Percentiles rank a stretch among this genome's conserved stretches.
These are phyloP conservation scores for Globisporangium middletonii DNA, from an alignment of 352 stramenopile genomes.

Conservation along the genomic window DNA sequence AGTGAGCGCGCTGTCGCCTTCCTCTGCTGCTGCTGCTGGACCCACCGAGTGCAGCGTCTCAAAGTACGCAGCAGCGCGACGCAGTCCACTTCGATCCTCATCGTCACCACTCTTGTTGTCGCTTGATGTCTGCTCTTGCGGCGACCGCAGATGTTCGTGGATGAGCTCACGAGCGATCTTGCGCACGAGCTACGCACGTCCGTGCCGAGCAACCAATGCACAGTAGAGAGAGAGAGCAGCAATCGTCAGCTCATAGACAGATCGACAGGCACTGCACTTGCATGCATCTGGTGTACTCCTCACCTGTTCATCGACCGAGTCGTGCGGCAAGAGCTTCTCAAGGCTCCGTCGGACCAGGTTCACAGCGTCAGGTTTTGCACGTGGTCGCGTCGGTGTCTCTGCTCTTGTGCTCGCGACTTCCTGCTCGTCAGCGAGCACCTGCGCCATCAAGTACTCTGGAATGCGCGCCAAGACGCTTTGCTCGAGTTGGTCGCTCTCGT, in stretches of 20 bases:
- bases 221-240: neutral
- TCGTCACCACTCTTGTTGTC: neutral
- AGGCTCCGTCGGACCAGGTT: constrained; percentile 25
- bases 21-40: neutral
- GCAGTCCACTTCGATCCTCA: constrained; percentile 29
- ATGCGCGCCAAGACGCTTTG: constrained; percentile 12
- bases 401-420: neutral
- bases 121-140: neutral
- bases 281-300: neutral
- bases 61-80: constrained; percentile 32
- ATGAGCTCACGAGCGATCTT: constrained; percentile 36
- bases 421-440: constrained; percentile 15
- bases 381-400: neutral
- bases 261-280: neutral
- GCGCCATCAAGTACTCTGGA: constrained; percentile 20
- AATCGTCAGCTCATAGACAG: neutral
- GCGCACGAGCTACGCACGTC: constrained; percentile 13
- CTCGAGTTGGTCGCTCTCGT: constrained; percentile 17
- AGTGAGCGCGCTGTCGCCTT: neutral
- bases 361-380: neutral
- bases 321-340: constrained; percentile 22
- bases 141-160: constrained; percentile 14
- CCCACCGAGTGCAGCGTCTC: constrained; percentile 4
- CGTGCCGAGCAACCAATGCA: neutral
- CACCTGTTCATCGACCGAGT: constrained; percentile 26